phyloP scores from a whole-genome alignment of 2,329 filamentous ascomycete genomes.

The Pseudocercospora vitis region DNA sequence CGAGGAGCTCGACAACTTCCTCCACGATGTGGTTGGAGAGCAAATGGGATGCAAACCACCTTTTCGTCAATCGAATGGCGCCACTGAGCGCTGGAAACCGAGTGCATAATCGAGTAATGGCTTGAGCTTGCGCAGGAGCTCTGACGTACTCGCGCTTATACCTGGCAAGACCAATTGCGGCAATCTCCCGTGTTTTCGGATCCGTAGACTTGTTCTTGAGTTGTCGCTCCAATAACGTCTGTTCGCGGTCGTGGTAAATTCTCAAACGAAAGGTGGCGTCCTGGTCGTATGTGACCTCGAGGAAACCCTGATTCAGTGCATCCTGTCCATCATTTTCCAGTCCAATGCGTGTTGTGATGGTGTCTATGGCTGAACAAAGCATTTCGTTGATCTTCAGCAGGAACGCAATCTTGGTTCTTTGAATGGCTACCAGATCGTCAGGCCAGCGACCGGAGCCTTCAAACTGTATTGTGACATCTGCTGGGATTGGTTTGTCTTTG shows the following conservation, averaged over 20 bases:
- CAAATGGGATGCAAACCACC: conserved; percentile 85
- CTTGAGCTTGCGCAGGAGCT: conserved; percentile 76
- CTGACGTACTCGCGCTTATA: conserved; percentile 72
- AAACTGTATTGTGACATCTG: conserved; percentile 83
- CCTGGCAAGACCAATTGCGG: conserved; percentile 66
- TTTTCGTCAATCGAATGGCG: conserved; percentile 80
- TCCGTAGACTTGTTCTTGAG: conserved; percentile 71
- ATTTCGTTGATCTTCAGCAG: conserved; percentile 70
- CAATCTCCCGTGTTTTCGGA: conserved; percentile 65
- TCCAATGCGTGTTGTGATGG: conserved; percentile 69
- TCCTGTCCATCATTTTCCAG: conserved; percentile 72
- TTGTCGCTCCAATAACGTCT: conserved; percentile 74
- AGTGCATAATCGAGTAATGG: conserved; percentile 75
- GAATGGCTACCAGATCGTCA: conserved; percentile 84
- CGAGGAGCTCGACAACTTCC: conserved; percentile 82
- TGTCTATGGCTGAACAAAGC: conserved; percentile 62
- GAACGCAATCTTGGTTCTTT: conserved; percentile 91
- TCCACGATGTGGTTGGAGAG: conserved; percentile 72
- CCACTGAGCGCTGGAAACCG: conserved; percentile 76
- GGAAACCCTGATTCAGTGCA: conserved; percentile 73
- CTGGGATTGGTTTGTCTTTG: conserved; percentile 55
- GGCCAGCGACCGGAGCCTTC: conserved; percentile 94
- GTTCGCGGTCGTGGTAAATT: conserved; percentile 85
- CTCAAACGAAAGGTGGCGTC: conserved; percentile 78
- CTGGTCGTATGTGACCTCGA: conserved; percentile 74